Base-by-base conservation (phyloP, 2,329 filamentous ascomycete genomes). In the Aspergillus piperis region DNA sequence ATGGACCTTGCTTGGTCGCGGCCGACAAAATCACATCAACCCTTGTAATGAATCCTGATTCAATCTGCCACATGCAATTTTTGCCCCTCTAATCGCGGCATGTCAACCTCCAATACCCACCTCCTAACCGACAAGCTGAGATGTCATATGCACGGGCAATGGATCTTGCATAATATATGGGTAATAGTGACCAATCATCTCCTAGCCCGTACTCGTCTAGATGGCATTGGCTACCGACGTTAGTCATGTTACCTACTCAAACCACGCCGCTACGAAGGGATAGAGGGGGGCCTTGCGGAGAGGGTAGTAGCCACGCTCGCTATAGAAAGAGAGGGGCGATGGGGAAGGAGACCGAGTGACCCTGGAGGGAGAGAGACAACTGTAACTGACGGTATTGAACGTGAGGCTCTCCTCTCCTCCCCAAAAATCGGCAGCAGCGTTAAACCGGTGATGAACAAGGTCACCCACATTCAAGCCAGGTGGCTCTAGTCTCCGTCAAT, bases 71-170 rank as follows among this genome's bases (percentile, higher is more conserved):
- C 51, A 32, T 38, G 25, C 23, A 17, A 41, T 23, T 44, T 44
- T 54, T 21, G 52, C 54, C 32, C 32, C 48, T 47, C 52, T 56
- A 52, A 55, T 51, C 51, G 52, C 54, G 44, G 54, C 57, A 65
- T 54, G 60, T 60, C 62, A 63, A 52, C 60, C 57, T 42, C 41
- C 50, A 54, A 38, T 47, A 42, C 50, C 58, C 53, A 59, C 58
- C 58, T 61, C 59, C 63, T 58, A 61, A 57, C 58, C 54, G 60
- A 60, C 48, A 54, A 66, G 58, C 48, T 68, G 64, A 71, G 70
- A 74, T 71, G 68, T 74, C 70, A 73, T 74, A 73, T 73, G 71
- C 70, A 71, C 56, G 60, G 61, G 53, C 58, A 61, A 62, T 58
- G 63, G 58, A 65, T 68, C 67, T 66, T 63, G 63, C 64, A 65